phyloP scores from a whole-genome alignment of 768 basidiomycete genomes.

The Podaxis sp. region DNA sequence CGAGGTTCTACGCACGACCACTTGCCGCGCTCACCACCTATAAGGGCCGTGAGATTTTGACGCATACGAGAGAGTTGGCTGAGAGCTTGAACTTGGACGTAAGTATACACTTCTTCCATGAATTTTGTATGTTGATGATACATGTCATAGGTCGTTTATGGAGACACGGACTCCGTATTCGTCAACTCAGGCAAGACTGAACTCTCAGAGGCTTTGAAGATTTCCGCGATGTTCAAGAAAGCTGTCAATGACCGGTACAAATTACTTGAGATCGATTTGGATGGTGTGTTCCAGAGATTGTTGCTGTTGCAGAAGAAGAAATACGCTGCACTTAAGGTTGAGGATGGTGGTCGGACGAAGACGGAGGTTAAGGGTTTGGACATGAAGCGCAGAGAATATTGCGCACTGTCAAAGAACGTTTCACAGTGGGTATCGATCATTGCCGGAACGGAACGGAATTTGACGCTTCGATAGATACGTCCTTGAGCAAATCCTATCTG shows the following conservation, averaged over 20 bases:
- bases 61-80: constrained; percentile 88
- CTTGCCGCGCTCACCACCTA: constrained; percentile 97
- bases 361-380: constrained; percentile 96
- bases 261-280: constrained; percentile 95
- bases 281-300: constrained; percentile 90
- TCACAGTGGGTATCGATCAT: constrained; percentile 69
- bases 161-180: constrained; percentile 98
- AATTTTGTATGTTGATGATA: background rate
- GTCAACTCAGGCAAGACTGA: constrained; percentile 94
- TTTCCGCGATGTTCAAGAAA: constrained; percentile 91
- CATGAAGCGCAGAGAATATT: constrained; percentile 98
- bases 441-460: background rate
- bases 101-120: constrained; percentile 24
- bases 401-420: constrained; percentile 84
- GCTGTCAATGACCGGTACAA: constrained; percentile 95
- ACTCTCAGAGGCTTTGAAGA: constrained; percentile 85
- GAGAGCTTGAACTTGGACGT: constrained; percentile 90
- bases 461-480: constrained; percentile 61
- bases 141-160: constrained; percentile 85
- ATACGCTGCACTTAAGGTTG: constrained; percentile 95
- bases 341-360: constrained; percentile 72
- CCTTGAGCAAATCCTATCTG: constrained; percentile 86
- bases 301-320: constrained; percentile 98
- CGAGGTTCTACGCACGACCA: constrained; percentile 93
- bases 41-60: constrained; percentile 97